Conservation (phyloP, 148 eudicot genomes). For the Linanthus parryae region DNA sequence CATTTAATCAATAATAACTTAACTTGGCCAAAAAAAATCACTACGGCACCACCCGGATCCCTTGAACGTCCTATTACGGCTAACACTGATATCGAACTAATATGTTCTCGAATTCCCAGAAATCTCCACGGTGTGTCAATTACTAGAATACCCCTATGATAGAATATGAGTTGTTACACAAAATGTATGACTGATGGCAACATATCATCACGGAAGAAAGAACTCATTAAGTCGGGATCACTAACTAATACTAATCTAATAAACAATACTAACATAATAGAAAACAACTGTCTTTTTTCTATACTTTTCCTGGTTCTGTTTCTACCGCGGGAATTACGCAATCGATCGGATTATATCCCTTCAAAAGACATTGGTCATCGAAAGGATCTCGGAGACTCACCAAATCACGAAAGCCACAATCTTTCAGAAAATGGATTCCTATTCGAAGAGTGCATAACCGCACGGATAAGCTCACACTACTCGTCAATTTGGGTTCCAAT, state of each 20-base stretch:
- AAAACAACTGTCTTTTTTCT: neutral
- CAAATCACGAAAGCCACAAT: neutral
- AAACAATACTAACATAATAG: no score
- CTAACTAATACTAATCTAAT: neutral
- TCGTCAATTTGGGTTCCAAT: neutral
- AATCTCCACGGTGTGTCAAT: no score
- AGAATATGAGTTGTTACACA: no score
- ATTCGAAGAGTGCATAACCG: neutral
- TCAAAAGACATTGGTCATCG: neutral
- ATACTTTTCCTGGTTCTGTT: neutral
- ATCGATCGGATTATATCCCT: neutral
- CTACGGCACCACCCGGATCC: no score
- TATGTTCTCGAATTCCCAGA: no score
- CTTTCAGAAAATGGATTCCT: neutral
- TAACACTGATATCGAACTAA: no score
- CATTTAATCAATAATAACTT: no score
- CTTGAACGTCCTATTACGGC: no score
- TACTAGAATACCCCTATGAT: no score
- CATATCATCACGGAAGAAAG: neutral
- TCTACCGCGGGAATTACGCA: neutral
- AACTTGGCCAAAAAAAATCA: no score
- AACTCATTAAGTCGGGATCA: neutral
- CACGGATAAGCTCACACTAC: neutral
- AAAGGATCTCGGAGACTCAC: neutral
- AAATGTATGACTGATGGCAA: neutral